Evolutionary conservation across 2,329 filamentous ascomycete species (phyloP), one percentile per base, ranked within the genome.

Genomic region (Ramularia endophylla): DNA sequence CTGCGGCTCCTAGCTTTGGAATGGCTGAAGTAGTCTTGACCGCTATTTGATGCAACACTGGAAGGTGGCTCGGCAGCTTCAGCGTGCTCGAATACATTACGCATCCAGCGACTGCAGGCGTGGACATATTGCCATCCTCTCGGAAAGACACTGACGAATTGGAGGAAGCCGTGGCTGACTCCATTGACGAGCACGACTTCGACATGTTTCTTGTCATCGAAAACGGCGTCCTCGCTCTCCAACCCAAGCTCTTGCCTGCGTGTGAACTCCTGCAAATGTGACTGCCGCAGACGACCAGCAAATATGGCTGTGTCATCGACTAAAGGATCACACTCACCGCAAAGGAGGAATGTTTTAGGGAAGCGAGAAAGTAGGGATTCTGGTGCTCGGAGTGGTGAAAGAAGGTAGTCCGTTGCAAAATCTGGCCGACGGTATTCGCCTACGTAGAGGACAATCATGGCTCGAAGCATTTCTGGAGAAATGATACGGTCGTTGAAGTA

Each of bases 301-400:
- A 98, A 95, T 47, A 98, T 89, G 35, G 95, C 87, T 0, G 92
- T 98, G 62, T 98, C 92, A 59, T 98, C 92, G 0, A 97, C 92
- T 0, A 98, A 69, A 0, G 92, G 92, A 60, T 98, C 92, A 20
- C 90, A 83, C 67, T 98, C 92, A 36, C 92, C 92, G 0, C 92
- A 97, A 38, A 97, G 70, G 56, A 98, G 88, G 62, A 90, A 95
- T 0, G 85, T 92, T 61, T 94, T 95, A 1, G 92, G 92, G 53
- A 98, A 97, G n/a, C 77, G 75, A 11, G 83, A 79, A 0, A 98
- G 75, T 0, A 97, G 71, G 0, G 78, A 72, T 52, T 95, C 90
- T 0, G 92, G 92, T 0, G 92, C 89, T 0, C 95, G 76, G 1
- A 95, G 81, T 0, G 92, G 92, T 0, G 86, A 94, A 2, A 98